A percentile compares a stretch with the other conserved stretches of the same genome.
Evolutionary conservation across 345 rosid species (phyloP).

Genomic region (Punica granatum): DNA sequence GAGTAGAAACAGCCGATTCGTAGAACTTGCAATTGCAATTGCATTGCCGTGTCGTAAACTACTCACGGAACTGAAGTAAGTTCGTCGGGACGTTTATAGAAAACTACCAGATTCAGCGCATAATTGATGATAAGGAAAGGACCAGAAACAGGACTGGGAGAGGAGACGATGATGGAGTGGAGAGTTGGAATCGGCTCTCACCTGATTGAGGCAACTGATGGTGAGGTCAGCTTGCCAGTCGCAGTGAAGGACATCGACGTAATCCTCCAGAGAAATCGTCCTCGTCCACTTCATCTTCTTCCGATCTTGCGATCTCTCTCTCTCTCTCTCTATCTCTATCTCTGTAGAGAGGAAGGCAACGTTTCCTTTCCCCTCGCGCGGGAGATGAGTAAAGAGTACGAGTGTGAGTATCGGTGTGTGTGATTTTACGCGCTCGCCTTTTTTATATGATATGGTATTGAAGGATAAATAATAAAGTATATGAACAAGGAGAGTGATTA

Average conservation of each 20-base stretch:
- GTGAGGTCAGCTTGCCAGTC: conserved; percentile 17
- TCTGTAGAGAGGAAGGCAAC: background rate
- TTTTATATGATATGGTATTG: too few relatives aligned
- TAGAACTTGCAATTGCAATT: background rate
- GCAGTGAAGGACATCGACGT: conserved; percentile 24
- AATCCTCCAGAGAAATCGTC: conserved; percentile 22
- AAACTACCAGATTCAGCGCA: too few relatives aligned
- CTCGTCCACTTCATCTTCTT: conserved; percentile 3
- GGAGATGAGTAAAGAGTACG: too few relatives aligned
- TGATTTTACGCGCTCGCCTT: too few relatives aligned
- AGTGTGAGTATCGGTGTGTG: too few relatives aligned
- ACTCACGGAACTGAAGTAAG: background rate
- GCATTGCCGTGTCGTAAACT: background rate
- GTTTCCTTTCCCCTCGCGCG: too few relatives aligned
- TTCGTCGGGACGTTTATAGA: too few relatives aligned
- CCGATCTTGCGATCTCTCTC: background rate
- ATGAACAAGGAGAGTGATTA: too few relatives aligned
- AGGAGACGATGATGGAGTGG: background rate
- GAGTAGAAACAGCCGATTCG: background rate
- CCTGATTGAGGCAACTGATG: conserved; percentile 31
- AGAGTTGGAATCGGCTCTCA: background rate
- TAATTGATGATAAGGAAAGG: background rate
- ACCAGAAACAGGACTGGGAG: background rate
- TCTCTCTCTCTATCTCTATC: background rate
- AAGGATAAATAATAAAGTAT: too few relatives aligned